These are phyloP conservation scores for Senecio squalidus DNA, from an alignment of 140 eudicot genomes.

Conservation along the genomic window DNA sequence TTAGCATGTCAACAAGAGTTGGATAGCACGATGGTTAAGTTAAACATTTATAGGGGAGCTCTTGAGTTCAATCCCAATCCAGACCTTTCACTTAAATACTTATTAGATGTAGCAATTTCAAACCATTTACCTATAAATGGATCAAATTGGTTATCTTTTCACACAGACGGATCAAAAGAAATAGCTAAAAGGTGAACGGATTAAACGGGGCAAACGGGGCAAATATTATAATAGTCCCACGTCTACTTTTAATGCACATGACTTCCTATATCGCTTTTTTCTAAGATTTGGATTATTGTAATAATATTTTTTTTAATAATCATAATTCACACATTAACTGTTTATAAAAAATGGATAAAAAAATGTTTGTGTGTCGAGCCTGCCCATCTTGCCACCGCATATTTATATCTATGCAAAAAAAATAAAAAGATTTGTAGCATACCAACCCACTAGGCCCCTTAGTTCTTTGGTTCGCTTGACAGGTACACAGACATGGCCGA, in stretches of 20 bases:
- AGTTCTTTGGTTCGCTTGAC: conserved; percentile 88
- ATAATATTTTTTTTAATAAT: not conserved
- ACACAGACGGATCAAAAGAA: conserved; percentile 1
- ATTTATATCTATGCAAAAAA: not conserved
- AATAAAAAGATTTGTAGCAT: conserved; percentile 19
- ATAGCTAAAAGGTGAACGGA: not conserved
- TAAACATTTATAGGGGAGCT: not conserved
- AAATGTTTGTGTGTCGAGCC: not conserved
- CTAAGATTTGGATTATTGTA: not conserved
- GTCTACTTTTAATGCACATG: not conserved
- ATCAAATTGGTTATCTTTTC: not conserved
- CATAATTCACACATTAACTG: not conserved
- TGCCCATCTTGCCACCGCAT: not conserved
- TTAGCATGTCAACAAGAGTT: not conserved
- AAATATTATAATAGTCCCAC: not conserved
- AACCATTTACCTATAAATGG: conserved; percentile 1
- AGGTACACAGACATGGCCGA: conserved; percentile 42
- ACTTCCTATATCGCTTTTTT: not conserved
- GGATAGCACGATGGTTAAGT: not conserved
- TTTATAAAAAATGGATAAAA: not conserved
- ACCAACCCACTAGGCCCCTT: conserved; percentile 83
- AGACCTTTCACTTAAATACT: not conserved
- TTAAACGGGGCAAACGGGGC: not conserved
- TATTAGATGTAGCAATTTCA: not conserved
- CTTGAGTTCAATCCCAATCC: not conserved